These are phyloP conservation scores for Tolypocladium album DNA, from an alignment of 2,329 filamentous ascomycete genomes.

Conservation along the genomic window DNA sequence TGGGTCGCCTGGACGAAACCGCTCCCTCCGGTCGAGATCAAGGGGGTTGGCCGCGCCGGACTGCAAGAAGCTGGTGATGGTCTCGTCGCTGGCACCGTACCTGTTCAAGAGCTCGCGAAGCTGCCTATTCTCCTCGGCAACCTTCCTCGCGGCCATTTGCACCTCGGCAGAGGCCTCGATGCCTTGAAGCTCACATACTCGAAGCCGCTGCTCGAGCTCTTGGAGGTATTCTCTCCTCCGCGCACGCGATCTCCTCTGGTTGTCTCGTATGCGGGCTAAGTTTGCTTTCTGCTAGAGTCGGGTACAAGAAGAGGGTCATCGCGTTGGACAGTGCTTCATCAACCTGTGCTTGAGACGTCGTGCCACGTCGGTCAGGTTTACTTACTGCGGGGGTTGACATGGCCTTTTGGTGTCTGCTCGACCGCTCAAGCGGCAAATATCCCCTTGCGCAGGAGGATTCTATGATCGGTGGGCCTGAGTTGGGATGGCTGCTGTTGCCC, in stretches of 20 bases:
- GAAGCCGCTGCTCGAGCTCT: constrained; percentile 52
- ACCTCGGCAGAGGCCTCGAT: constrained; percentile 62
- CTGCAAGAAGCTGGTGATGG: constrained; percentile 35
- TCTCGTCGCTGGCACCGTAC: constrained; percentile 45
- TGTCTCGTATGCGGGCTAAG: constrained; percentile 56
- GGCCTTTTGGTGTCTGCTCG: background rate
- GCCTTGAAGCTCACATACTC: constrained; percentile 52
- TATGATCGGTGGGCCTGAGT: background rate
- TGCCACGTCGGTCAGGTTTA: background rate
- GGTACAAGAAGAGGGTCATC: background rate
- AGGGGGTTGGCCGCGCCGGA: constrained; percentile 4
- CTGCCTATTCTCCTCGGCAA: constrained; percentile 58
- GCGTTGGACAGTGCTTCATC: background rate
- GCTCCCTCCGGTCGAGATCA: constrained; percentile 6
- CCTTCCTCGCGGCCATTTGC: constrained; percentile 56
- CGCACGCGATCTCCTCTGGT: constrained; percentile 66
- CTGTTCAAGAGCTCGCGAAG: constrained; percentile 48
- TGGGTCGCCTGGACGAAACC: constrained; percentile 11
- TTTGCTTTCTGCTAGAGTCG: constrained; percentile 25
- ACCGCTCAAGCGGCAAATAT: background rate
- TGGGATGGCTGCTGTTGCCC: background rate
- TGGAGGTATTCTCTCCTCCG: constrained; percentile 63
- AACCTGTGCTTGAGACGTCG: background rate
- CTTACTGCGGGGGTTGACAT: constrained; percentile 13
- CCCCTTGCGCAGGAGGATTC: background rate